phyloP scores from a whole-genome alignment of 164 flowering plant species.

The Stephania cephalantha region DNA sequence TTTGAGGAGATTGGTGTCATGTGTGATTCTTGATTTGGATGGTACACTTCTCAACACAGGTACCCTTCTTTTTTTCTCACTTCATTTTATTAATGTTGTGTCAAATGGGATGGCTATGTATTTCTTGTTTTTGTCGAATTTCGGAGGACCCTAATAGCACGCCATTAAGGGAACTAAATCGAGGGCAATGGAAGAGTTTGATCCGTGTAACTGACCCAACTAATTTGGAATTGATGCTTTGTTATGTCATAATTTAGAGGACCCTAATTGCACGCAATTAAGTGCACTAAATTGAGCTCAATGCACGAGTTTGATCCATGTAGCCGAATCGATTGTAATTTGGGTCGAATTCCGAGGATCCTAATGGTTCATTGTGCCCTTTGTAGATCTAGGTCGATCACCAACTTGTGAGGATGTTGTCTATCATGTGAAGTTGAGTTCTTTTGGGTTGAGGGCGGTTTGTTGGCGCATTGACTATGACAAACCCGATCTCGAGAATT shows the following conservation, averaged over 20 bases:
- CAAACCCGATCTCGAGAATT: too few relatives aligned
- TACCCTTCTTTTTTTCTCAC: slow-evolving; percentile 15
- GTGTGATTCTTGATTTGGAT: slow-evolving; percentile 86
- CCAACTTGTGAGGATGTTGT: background rate
- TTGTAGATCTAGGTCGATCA: background rate
- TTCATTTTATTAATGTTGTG: background rate
- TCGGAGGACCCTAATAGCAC: too few relatives aligned
- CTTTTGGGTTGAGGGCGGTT: background rate
- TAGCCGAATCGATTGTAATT: too few relatives aligned
- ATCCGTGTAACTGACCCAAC: too few relatives aligned
- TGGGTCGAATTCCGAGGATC: background rate
- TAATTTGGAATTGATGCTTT: too few relatives aligned
- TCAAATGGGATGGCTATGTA: background rate
- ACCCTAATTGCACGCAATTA: too few relatives aligned
- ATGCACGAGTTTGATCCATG: too few relatives aligned
- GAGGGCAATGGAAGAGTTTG: too few relatives aligned
- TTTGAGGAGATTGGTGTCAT: slow-evolving; percentile 48
- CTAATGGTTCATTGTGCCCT: background rate
- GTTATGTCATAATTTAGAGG: too few relatives aligned
- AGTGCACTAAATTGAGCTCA: too few relatives aligned
- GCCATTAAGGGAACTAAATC: too few relatives aligned
- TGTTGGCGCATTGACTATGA: background rate
- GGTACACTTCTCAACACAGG: slow-evolving; percentile 95
- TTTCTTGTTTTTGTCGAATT: background rate
- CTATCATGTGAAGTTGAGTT: background rate